Base-by-base conservation (phyloP, 2,329 filamentous ascomycete species). In the Tolypocladium inflatum region DNA sequence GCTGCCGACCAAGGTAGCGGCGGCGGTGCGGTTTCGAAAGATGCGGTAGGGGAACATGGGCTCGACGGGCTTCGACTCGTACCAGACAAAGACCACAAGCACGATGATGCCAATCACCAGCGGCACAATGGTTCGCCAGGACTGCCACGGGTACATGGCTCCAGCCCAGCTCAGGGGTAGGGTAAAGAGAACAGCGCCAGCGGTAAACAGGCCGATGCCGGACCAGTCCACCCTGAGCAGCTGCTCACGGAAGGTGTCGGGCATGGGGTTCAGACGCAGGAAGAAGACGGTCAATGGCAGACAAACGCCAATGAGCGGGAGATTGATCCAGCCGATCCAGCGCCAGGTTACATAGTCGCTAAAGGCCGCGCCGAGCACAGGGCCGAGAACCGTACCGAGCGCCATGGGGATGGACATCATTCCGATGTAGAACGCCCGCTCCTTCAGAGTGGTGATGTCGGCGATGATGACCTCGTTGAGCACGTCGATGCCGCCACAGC, bases 271-370 rank as follows among this genome's bases (percentile, higher is more conserved):
- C 7, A 64, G 55, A 11, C 45, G 50, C 3, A 71, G 61, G 60
- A 66, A 71, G 56, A 70, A 63, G 51, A 66, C 45, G 2, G 62
- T 38, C 43, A 69, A 57, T 4, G 59, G 37, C 4, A 56, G n/a
- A 7, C 55, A 55, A 17, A 67, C n/a, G 10, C 59, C 67, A 13
- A 67, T 30, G 11, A 70, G 50, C 1, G 68, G 68, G 21, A 73
- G 60, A 53, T 71, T 71, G 30, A 72, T 65, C 68, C 68, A 73
- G 30, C 68, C 67, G 59, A 72, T 67, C 70, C 70, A 73, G 30
- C 67, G 58, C 70, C 71, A 69, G 19, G 56, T 54, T 10, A 57
- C 62, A 39, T 63, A 58, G 35, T 64, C 56, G 10, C 60, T 54
- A 54, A 71, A 67, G 9, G 66, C 54, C 8, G 63, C 67, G 19